A percentile compares a stretch with the other conserved stretches of the same genome.
These are phyloP conservation scores for Penicillium turbatum DNA, from an alignment of 495 filamentous ascomycete species.

Conservation along the genomic window DNA sequence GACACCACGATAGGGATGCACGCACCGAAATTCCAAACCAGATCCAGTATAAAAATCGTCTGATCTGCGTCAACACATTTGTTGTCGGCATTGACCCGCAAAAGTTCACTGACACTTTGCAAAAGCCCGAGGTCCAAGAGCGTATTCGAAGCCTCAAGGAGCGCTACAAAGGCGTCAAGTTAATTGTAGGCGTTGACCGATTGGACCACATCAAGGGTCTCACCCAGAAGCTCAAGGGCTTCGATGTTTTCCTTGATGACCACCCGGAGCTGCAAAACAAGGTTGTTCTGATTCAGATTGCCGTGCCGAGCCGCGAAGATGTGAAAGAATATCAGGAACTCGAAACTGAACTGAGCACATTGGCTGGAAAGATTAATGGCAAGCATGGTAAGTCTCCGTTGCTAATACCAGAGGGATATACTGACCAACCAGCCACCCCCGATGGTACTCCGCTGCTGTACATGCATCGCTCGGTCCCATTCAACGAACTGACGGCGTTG, in stretches of 20 bases:
- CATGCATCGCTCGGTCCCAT: conserved; percentile 83
- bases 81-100: conserved; percentile 92
- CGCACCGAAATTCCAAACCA: conserved; percentile 51
- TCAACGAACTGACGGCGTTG: conserved; percentile 86
- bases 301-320: conserved; percentile 85
- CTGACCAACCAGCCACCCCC: conserved; percentile 56
- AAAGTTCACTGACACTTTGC: conserved; percentile 74
- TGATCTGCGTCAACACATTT: conserved; percentile 74
- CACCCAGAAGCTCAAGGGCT: conserved; percentile 88
- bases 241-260: conserved; percentile 85
- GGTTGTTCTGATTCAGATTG: conserved; percentile 88
- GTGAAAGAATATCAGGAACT: conserved; percentile 96
- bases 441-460: conserved; percentile 94
- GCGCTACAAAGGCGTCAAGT: conserved; percentile 79
- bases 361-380: conserved; percentile 89
- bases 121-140: conserved; percentile 68
- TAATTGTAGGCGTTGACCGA: conserved; percentile 90
- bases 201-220: conserved; percentile 96
- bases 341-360: conserved; percentile 80
- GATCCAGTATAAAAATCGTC: conserved; percentile 70
- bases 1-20: conserved; percentile 13
- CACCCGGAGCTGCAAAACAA: conserved; percentile 91
- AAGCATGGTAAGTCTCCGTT: conserved; percentile 34
- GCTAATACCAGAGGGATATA: neutral
- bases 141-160: conserved; percentile 73